Base-by-base conservation (phyloP, 2,329 filamentous ascomycete species). In the Aspergillus caelatus region DNA sequence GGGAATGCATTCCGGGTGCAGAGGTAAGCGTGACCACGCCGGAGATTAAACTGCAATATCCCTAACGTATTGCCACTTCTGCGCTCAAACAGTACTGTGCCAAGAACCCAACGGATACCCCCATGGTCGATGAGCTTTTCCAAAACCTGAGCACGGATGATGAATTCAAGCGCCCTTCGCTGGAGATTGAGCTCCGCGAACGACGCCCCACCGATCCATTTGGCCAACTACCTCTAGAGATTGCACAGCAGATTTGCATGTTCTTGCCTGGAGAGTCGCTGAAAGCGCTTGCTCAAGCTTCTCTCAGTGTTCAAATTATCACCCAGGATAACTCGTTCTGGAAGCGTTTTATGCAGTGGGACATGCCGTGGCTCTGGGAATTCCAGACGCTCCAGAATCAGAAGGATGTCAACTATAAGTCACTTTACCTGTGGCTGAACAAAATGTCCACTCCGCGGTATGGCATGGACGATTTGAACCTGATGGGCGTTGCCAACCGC, bases 331-430 rank as follows among this genome's bases (percentile, higher is more conserved):
- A 67, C 55, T 63, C 61, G 4, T 70, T 70, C 64, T 70, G 68
- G 68, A 66, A 67, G 11, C 57, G 58, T 14, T 65, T 67, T 23
- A 64, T 69, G 41, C 61, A 64, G 41, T 59, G 57, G 16, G 66
- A 69, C 19, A 70, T 70, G 68, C 68, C 68, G 4, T 70, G 68
- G 68, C 62, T 70, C 23, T 68, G 67, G 63, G 67, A 70, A 60
- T 48, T 66, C 2, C 57, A 65, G 23, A 26, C 62, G 2, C 34
- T 54, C 14, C 57, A 63, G 45, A 30, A 12, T 1, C 60, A 52
- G 46, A 64, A 62, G 45, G 58, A 62, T n/a, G 23, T 69, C 41
- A 69, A 69, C 43, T 68, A 67, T 26, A 66, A 69, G 41, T 41
- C 43, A 10, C 60, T 70, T 14, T 69, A 68, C 36, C 23, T 64